These are phyloP conservation scores for Filobasidium floriforme DNA, from an alignment of 768 basidiomycete species.

Conservation along the genomic window DNA sequence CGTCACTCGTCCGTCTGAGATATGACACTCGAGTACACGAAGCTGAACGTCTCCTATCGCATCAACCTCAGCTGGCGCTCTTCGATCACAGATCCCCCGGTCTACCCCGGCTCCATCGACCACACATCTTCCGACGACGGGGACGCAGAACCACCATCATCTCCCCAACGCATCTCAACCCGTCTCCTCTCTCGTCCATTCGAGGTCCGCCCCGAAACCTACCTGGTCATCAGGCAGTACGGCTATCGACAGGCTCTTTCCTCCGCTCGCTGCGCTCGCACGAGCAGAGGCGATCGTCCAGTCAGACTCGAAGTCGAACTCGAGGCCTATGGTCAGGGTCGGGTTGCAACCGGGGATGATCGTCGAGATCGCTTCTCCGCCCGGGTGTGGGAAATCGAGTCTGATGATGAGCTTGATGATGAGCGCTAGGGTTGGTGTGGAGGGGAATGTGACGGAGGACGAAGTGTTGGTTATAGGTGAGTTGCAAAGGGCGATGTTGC, in stretches of 20 bases:
- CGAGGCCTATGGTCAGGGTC: constrained; percentile 3
- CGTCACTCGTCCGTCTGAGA: not conserved
- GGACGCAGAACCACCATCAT: constrained; percentile 9
- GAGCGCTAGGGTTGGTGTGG: constrained; percentile 26
- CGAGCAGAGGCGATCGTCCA: not conserved
- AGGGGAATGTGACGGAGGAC: constrained; percentile 15
- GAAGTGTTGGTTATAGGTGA: constrained; percentile 41
- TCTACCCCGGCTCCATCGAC: constrained; percentile 14
- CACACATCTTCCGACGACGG: not conserved
- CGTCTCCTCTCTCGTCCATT: constrained; percentile 12
- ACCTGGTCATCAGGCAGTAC: constrained; percentile 29
- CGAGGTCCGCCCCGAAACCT: not conserved
- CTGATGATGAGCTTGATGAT: constrained; percentile 29
- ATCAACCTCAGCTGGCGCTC: constrained; percentile 5
- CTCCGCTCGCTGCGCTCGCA: constrained; percentile 9
- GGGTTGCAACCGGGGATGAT: constrained; percentile 34
- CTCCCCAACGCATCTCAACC: constrained; percentile 18
- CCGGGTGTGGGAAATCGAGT: constrained; percentile 39
- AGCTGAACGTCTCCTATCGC: too few relatives aligned
- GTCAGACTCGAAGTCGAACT: not conserved
- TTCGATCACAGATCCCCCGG: not conserved
- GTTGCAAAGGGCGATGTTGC: not conserved
- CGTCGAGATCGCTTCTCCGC: constrained; percentile 39
- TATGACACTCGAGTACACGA: not conserved
- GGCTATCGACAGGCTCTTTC: constrained; percentile 33